Conservation (phyloP, 306 rosid species). For the Acacia acuminata region DNA sequence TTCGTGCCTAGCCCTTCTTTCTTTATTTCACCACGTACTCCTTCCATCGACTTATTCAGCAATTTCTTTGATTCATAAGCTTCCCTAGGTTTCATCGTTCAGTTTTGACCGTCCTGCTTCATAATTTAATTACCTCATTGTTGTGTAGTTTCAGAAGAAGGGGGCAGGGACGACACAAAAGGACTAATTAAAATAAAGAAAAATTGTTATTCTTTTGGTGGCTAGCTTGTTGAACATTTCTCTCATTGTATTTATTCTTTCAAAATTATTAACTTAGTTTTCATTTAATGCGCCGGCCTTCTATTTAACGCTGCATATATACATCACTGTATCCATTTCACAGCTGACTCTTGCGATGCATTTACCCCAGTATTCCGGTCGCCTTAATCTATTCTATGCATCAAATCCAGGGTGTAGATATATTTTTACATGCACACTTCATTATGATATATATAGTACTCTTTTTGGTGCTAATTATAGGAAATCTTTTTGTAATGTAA, state of each 20-base stretch:
- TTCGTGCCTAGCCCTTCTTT: conserved; percentile 58
- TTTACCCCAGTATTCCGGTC: not conserved
- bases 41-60: conserved; percentile 63
- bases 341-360: not conserved
- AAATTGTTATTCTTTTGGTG: conserved; percentile 30
- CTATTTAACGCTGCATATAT: not conserved
- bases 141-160: not conserved
- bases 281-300: conserved; percentile 17
- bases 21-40: conserved; percentile 40
- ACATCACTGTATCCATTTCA: not conserved
- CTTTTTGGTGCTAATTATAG: no score
- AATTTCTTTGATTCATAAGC: conserved; percentile 38
- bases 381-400: not conserved
- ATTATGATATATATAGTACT: not conserved
- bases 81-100: not conserved
- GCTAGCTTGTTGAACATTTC: conserved; percentile 26
- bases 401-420: not conserved
- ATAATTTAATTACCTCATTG: not conserved
- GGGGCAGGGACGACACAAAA: not conserved
- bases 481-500: no score
- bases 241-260: conserved; percentile 27
- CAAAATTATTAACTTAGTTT: not conserved
- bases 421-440: not conserved
- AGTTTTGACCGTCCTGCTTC: not conserved
- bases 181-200: conserved; percentile 24